Evolutionary conservation across 306 rosid species (phyloP).

Genomic region (Pachyrhizus erosus): DNA sequence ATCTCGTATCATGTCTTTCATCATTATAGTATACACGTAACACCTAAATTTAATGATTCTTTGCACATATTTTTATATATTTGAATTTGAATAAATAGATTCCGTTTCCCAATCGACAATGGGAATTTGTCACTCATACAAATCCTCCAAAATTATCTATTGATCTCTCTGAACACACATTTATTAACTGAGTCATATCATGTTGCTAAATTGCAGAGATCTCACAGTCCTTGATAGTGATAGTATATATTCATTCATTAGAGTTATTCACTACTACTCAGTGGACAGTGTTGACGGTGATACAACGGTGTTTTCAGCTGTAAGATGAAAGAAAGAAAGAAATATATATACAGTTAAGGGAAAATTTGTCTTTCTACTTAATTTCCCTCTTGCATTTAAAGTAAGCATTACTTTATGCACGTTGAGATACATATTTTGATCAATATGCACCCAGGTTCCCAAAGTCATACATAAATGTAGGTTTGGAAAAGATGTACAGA

Average conservation of each 20-base stretch:
- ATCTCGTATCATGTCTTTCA: conserved; percentile 25
- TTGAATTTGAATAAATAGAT: neutral
- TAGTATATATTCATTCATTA: conserved; percentile 45
- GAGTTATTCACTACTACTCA: conserved; percentile 28
- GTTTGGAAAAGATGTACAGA: conserved; percentile 16
- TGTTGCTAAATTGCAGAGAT: conserved; percentile 37
- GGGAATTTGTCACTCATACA: conserved; percentile 39
- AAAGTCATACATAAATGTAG: conserved; percentile 21
- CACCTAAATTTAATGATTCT: conserved; percentile 1
- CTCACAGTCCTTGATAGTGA: conserved; percentile 41
- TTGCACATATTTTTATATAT: neutral
- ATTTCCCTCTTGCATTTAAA: conserved; percentile 12
- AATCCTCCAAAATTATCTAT: conserved; percentile 13
- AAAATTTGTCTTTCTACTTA: neutral
- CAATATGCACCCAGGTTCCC: neutral
- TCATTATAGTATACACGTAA: neutral
- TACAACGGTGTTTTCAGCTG: conserved; percentile 25
- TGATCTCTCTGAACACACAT: conserved; percentile 32
- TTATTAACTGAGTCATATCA: conserved; percentile 39
- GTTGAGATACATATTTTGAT: neutral
- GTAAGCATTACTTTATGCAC: neutral
- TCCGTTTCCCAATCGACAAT: conserved; percentile 41
- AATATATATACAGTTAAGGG: neutral
- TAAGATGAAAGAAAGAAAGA: neutral
- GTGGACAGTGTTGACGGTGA: conserved; percentile 46